Evolutionary conservation across 2,329 filamentous ascomycete genomes (phyloP).

Genomic region (Fusarium nanum): DNA sequence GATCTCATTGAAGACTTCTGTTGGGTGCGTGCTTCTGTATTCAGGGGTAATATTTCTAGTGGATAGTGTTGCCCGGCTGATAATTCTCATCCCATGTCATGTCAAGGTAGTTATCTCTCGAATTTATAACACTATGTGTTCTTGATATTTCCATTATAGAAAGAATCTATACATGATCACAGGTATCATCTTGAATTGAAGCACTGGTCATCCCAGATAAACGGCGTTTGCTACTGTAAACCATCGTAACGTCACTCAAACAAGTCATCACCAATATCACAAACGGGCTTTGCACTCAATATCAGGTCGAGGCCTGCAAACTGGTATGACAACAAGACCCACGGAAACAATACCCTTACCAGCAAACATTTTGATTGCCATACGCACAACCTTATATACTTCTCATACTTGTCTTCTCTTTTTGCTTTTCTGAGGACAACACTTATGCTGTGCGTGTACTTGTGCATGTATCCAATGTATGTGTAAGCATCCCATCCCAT

Average conservation of each 20-base stretch:
- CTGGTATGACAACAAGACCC: constrained; percentile 1
- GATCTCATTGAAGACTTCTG: constrained; percentile 2
- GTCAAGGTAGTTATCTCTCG: not conserved
- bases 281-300: not conserved
- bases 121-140: too few relatives aligned
- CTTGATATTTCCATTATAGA: rapidly evolving
- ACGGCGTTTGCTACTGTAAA: not conserved
- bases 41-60: not conserved
- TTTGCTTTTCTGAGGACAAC: not conserved
- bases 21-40: not conserved
- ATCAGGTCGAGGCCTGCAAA: not conserved
- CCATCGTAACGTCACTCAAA: not conserved
- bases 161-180: not conserved
- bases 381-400: not conserved
- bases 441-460: constrained; percentile 31
- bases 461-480: constrained; percentile 6
- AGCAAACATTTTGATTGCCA: constrained; percentile 5
- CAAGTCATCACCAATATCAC: not conserved
- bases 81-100: not conserved
- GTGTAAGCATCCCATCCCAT: constrained; percentile 13
- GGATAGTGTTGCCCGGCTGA: not conserved
- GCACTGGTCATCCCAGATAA: not conserved
- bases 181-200: not conserved
- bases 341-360: constrained; percentile 17
- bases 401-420: not conserved